A percentile compares a stretch with the other conserved stretches of the same genome.
phyloP scores from a whole-genome alignment of 129 eudicot species.

The Heracleum sosnowskyi region DNA sequence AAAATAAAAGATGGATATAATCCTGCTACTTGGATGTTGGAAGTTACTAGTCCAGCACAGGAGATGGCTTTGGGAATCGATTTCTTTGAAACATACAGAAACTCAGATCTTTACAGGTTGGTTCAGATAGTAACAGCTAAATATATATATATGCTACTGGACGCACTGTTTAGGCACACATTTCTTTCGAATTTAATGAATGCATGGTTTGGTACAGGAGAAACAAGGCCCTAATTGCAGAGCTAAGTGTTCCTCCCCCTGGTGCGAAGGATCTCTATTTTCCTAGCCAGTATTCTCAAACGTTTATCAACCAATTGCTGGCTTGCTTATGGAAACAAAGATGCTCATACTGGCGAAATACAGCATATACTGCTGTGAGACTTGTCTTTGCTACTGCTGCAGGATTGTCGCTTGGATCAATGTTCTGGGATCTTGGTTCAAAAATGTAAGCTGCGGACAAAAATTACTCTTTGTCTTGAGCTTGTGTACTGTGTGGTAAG shows the following conservation, averaged over 20 bases:
- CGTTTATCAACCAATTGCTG: constrained; percentile 28
- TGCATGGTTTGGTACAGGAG: constrained; percentile 23
- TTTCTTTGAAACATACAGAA: constrained; percentile 39
- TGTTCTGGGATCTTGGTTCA: constrained; percentile 48
- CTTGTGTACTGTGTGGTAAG: neutral
- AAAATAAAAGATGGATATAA: constrained; percentile 57
- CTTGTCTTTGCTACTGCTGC: constrained; percentile 29
- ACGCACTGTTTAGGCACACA: no score
- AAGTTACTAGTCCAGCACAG: constrained; percentile 41
- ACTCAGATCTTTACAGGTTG: constrained; percentile 45
- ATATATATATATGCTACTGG: no score
- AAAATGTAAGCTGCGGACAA: constrained; percentile 19
- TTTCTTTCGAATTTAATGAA: neutral
- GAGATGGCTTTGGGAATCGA: constrained; percentile 41
- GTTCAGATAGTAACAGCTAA: neutral
- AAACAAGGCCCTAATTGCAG: constrained; percentile 40
- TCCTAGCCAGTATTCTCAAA: constrained; percentile 26
- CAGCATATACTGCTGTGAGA: constrained; percentile 39
- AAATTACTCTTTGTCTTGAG: neutral
- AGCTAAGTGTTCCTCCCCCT: constrained; percentile 30
- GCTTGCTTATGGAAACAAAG: constrained; percentile 54
- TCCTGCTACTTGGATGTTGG: constrained; percentile 77
- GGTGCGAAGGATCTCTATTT: constrained; percentile 38
- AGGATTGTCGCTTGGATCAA: constrained; percentile 35
- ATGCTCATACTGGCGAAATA: constrained; percentile 43